A percentile compares a stretch with the other conserved stretches of the same genome.
Conservation (phyloP, 306 rosid genomes). For the Vigna trinervia region DNA sequence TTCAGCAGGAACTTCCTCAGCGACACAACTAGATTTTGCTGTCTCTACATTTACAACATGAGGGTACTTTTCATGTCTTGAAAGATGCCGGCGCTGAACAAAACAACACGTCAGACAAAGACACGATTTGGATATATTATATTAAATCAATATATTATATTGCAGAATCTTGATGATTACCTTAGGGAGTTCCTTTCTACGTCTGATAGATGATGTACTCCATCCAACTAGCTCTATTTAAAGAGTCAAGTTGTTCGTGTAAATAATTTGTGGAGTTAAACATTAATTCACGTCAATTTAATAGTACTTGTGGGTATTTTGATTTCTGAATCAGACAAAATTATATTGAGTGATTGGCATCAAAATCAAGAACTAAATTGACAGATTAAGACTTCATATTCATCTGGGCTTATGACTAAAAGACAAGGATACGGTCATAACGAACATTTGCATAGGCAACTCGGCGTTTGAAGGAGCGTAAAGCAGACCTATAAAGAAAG, state of each 20-base stretch:
- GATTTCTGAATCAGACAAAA: not conserved
- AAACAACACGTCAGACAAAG: conserved; percentile 32
- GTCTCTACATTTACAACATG: conserved; percentile 71
- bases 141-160: not conserved
- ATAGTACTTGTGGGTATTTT: not conserved
- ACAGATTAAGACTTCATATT: not conserved
- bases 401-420: not conserved
- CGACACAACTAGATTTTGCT: conserved; percentile 41
- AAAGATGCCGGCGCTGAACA: conserved; percentile 57
- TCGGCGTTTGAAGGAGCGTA: conserved; percentile 79
- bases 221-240: conserved; percentile 87
- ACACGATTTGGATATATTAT: conserved; percentile 30
- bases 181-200: conserved; percentile 77
- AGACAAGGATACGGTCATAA: conserved; percentile 78
- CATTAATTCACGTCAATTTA: not conserved
- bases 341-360: not conserved
- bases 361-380: conserved; percentile 1
- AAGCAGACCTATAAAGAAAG: conserved; percentile 74
- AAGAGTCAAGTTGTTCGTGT: conserved; percentile 58
- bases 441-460: conserved; percentile 80
- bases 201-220: conserved; percentile 92
- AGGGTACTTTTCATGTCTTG: conserved; percentile 61
- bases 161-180: conserved; percentile 49
- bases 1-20: conserved; percentile 46
- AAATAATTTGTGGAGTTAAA: conserved; percentile 20